A percentile compares a stretch with the other conserved stretches of the same genome.
Conservation (phyloP, 257 asterid species). For the Verbascum thapsus region DNA sequence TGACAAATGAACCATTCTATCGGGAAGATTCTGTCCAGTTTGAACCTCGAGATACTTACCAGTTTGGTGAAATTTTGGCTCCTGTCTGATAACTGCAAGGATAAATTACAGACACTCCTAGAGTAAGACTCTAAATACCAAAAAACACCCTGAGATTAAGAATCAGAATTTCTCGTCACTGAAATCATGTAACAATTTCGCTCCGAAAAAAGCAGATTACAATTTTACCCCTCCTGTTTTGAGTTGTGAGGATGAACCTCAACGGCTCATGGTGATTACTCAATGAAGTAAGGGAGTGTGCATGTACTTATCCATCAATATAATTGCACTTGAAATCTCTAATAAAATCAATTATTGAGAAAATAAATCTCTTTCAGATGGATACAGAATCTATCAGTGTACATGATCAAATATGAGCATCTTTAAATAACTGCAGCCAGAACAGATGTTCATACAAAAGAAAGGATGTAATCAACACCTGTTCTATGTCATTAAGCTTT, state of each 20-base stretch:
- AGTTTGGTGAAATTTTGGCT: slow-evolving; percentile 27
- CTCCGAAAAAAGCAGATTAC: no score
- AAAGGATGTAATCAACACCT: neutral
- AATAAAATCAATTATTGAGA: neutral
- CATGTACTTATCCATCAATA: no score
- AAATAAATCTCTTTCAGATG: neutral
- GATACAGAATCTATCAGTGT: neutral
- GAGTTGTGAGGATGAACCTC: no score
- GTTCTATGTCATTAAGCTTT: neutral
- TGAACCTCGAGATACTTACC: slow-evolving; percentile 13
- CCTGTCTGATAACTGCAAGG: slow-evolving; percentile 21
- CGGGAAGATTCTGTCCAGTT: slow-evolving; percentile 22
- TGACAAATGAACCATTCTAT: slow-evolving; percentile 24
- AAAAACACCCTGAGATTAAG: no score
- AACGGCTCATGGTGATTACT: no score
- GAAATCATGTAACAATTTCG: no score
- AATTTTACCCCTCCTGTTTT: no score
- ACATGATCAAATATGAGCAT: neutral
- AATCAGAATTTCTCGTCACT: no score
- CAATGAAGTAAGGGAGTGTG: no score
- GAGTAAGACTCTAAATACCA: no score
- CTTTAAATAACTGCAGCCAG: neutral
- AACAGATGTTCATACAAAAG: neutral
- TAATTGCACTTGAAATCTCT: neutral
- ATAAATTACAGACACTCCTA: no score